Evolutionary conservation across 495 filamentous ascomycete genomes (phyloP).

Genomic region (Annulohypoxylon nitens): DNA sequence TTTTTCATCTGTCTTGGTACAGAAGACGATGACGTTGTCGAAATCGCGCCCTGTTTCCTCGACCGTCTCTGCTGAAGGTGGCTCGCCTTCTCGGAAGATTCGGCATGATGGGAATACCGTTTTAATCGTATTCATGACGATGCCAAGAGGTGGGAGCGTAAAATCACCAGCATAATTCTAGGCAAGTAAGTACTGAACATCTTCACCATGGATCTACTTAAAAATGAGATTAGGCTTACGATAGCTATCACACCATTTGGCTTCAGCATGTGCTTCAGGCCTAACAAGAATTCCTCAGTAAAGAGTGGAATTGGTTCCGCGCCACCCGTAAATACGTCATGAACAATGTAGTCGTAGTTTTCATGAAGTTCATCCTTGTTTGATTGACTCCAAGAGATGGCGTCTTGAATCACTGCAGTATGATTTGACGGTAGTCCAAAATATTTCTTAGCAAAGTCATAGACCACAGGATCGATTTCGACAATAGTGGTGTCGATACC

Average conservation of each 20-base stretch:
- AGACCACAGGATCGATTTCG: constrained; percentile 91
- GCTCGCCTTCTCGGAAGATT: constrained; percentile 80
- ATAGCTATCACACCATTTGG: constrained; percentile 89
- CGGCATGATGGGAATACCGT: constrained; percentile 82
- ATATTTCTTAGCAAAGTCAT: constrained; percentile 83
- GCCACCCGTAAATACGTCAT: constrained; percentile 99
- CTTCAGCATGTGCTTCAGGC: constrained; percentile 76
- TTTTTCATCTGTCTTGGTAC: constrained; percentile 62
- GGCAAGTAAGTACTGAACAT: constrained; percentile 17
- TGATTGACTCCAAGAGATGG: constrained; percentile 77
- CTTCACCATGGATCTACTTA: neutral
- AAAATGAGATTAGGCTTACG: constrained; percentile 63
- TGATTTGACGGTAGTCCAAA: constrained; percentile 85
- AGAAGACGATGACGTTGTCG: constrained; percentile 90
- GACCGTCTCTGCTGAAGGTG: constrained; percentile 58
- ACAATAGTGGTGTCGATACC: constrained; percentile 93
- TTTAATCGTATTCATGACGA: constrained; percentile 79
- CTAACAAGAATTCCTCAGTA: constrained; percentile 82
- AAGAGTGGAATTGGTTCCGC: constrained; percentile 91
- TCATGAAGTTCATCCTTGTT: constrained; percentile 54
- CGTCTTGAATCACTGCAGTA: constrained; percentile 84
- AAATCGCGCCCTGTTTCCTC: constrained; percentile 71
- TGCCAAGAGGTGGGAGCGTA: constrained; percentile 73
- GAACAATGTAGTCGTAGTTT: constrained; percentile 90
- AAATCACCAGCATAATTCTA: constrained; percentile 98